These are phyloP conservation scores for Melastoma malabathricum DNA, from an alignment of 345 rosid genomes.

Conservation along the genomic window DNA sequence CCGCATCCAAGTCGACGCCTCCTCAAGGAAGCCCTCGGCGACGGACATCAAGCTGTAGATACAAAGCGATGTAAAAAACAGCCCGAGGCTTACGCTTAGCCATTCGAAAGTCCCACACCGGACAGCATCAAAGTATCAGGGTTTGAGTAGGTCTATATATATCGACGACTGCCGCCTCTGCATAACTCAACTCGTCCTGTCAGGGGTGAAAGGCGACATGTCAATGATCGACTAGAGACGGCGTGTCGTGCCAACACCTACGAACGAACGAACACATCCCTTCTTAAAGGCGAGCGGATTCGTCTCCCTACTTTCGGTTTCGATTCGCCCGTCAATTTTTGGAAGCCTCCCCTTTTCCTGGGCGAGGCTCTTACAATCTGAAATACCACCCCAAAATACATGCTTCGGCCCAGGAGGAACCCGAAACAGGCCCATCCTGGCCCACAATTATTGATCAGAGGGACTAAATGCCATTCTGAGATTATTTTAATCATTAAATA, in stretches of 20 bases:
- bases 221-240: conserved; percentile 73
- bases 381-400: too few relatives aligned
- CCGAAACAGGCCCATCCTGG: too few relatives aligned
- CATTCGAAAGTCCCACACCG: conserved; percentile 10
- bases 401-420: too few relatives aligned
- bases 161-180: too few relatives aligned
- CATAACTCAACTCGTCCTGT: conserved; percentile 30
- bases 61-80: neutral
- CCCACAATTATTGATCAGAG: too few relatives aligned
- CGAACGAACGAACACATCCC: conserved; percentile 24
- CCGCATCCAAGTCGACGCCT: conserved; percentile 2
- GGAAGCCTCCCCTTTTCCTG: conserved; percentile 25
- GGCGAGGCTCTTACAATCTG: conserved; percentile 19
- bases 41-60: too few relatives aligned
- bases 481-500: too few relatives aligned
- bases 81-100: too few relatives aligned
- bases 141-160: too few relatives aligned
- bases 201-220: conserved; percentile 68
- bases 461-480: too few relatives aligned
- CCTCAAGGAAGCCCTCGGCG: too few relatives aligned
- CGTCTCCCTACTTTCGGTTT: conserved; percentile 40
- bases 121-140: too few relatives aligned
- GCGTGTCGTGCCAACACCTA: conserved; percentile 76
- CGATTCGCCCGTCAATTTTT: conserved; percentile 72
- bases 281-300: conserved; percentile 32